A percentile compares a stretch with the other conserved stretches of the same genome.
Evolutionary conservation across 2,329 filamentous ascomycete genomes (phyloP).

Genomic region (Zasmidium citrigriseum): DNA sequence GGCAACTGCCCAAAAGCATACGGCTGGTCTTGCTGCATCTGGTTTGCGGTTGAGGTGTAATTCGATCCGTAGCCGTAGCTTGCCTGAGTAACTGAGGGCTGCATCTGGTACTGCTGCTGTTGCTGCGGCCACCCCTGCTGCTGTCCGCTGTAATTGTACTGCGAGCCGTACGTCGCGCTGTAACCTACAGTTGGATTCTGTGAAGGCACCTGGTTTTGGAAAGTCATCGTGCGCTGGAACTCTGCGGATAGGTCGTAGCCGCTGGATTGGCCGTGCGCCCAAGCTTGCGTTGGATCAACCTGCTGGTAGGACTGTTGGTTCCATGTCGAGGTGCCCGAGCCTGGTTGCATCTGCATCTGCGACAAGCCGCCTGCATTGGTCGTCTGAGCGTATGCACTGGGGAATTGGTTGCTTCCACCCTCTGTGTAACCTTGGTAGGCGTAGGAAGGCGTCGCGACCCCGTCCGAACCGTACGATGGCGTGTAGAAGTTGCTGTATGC

Average conservation of each 20-base stretch:
- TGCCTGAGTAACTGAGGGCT: constrained; percentile 4
- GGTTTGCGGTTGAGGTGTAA: constrained; percentile 34
- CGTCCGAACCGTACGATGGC: constrained; percentile 16
- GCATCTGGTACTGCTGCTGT: constrained; percentile 22
- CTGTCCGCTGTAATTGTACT: constrained; percentile 21
- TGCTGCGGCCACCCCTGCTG: constrained; percentile 34
- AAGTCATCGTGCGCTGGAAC: constrained; percentile 50
- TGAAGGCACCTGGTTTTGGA: constrained; percentile 37
- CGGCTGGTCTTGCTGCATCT: constrained; percentile 39
- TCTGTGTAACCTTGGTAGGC: constrained; percentile 15
- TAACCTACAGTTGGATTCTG: constrained; percentile 25
- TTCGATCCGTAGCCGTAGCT: constrained; percentile 14
- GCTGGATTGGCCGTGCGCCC: constrained; percentile 34
- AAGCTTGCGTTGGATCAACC: constrained; percentile 39
- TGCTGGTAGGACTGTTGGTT: constrained; percentile 26
- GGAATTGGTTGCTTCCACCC: constrained; percentile 11
- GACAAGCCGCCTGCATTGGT: constrained; percentile 10
- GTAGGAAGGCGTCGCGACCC: constrained; percentile 15
- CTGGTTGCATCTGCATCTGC: constrained; percentile 7
- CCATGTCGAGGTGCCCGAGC: constrained; percentile 17
- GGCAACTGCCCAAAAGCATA: constrained; percentile 83
- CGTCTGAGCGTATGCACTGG: constrained; percentile 17
- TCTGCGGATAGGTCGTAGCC: constrained; percentile 47
- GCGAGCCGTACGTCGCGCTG: constrained; percentile 21
- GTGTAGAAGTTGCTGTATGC: constrained; percentile 56